Conservation (phyloP, 148 eudicot genomes). For the Salicornia ramosissima region DNA sequence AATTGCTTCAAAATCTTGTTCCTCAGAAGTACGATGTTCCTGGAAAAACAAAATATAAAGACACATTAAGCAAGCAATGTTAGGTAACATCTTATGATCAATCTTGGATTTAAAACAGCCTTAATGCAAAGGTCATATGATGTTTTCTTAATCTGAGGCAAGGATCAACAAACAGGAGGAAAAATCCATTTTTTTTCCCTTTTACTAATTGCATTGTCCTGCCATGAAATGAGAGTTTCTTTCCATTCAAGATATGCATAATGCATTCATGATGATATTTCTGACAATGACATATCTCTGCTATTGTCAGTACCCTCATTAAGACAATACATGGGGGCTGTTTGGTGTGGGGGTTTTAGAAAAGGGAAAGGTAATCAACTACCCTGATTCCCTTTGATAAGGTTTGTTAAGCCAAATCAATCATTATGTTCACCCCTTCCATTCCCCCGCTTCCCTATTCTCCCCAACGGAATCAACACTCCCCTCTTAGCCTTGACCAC, state of each 20-base stretch:
- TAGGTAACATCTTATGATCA: background rate
- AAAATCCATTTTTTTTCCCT: too few species aligned
- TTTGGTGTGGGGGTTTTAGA: too few species aligned
- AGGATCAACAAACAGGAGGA: background rate
- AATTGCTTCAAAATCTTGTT: constrained; percentile 54
- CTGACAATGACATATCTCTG: background rate
- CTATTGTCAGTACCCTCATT: background rate
- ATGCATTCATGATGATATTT: background rate
- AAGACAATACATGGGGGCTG: background rate
- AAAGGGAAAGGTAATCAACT: too few species aligned
- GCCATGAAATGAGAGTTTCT: background rate
- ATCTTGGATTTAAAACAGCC: background rate
- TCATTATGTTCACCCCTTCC: too few species aligned
- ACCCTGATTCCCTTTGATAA: too few species aligned
- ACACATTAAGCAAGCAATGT: background rate
- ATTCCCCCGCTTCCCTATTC: too few species aligned
- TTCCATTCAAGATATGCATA: background rate
- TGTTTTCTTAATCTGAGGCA: background rate
- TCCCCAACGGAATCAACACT: too few species aligned
- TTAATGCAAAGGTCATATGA: background rate
- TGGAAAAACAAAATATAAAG: constrained; percentile 16
- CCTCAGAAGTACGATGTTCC: constrained; percentile 32
- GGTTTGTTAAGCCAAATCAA: too few species aligned
- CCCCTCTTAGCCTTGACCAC: too few species aligned
- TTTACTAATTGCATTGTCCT: background rate